Conservation (phyloP, 257 asterid genomes). For the Jasminum sambac region DNA sequence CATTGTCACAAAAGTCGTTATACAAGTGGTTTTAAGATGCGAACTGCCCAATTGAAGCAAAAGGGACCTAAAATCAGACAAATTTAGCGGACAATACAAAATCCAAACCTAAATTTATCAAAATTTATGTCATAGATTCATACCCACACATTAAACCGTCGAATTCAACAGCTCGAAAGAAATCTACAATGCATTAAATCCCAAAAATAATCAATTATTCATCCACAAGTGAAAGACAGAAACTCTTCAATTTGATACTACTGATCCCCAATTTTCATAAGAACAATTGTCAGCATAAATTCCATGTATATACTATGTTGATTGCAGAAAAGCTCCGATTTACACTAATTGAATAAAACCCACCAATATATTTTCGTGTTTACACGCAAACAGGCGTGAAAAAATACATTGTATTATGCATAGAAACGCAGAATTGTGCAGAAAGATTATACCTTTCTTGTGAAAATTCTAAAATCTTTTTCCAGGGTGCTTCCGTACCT, state of each 20-base stretch:
- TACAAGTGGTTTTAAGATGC: no score
- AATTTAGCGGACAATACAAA: neutral
- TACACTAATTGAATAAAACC: constrained; percentile 17
- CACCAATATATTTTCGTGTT: constrained; percentile 11
- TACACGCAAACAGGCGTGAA: neutral
- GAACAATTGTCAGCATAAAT: constrained; percentile 4
- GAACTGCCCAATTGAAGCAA: neutral
- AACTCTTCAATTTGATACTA: neutral
- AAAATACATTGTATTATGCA: constrained; percentile 5
- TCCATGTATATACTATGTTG: neutral
- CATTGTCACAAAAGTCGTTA: no score
- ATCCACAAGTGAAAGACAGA: neutral
- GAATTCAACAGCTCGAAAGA: neutral
- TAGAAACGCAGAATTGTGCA: neutral
- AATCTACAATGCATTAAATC: neutral
- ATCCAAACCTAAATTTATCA: neutral
- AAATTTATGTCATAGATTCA: neutral
- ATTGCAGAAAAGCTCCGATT: neutral
- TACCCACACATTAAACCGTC: neutral
- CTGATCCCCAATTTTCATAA: constrained; percentile 11
- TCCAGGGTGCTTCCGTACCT: constrained; percentile 10
- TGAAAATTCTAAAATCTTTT: neutral
- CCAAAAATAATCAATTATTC: neutral
- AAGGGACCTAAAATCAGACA: neutral
- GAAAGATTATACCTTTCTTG: constrained; percentile 24